A percentile compares a stretch with the other conserved stretches of the same genome.
These are phyloP conservation scores for Alternaria postmessia DNA, from an alignment of 2,329 filamentous ascomycete genomes.

Conservation along the genomic window DNA sequence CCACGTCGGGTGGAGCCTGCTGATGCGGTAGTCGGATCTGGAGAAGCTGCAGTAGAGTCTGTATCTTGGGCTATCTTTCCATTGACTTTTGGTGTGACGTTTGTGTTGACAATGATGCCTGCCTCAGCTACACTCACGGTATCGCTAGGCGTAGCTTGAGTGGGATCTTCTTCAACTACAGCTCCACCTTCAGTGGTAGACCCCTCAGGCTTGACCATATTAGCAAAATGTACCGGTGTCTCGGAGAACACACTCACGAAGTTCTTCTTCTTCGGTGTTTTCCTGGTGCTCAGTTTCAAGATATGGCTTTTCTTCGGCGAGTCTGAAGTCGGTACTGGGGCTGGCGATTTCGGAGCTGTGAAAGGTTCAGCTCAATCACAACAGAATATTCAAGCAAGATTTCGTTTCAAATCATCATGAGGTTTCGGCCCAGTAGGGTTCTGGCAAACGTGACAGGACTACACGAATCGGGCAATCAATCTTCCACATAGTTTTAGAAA, in stretches of 20 bases:
- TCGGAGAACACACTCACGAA: slow-evolving; percentile 23
- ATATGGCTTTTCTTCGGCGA: slow-evolving; percentile 33
- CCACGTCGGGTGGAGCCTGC: slow-evolving; percentile 38
- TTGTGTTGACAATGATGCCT: slow-evolving; percentile 8
- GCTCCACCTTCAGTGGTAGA: slow-evolving; percentile 12
- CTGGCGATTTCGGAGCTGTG: slow-evolving; percentile 23
- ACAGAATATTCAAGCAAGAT: not conserved
- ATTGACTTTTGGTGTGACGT: slow-evolving; percentile 6
- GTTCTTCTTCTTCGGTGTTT: slow-evolving; percentile 34
- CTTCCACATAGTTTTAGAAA: not conserved
- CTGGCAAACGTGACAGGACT: slow-evolving; percentile 4
- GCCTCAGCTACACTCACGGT: slow-evolving; percentile 4
- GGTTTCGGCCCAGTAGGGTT: slow-evolving; percentile 7
- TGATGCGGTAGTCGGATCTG: slow-evolving; percentile 28
- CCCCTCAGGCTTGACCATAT: slow-evolving; percentile 31
- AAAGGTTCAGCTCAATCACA: slow-evolving; percentile 9
- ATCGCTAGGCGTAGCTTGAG: slow-evolving; percentile 11
- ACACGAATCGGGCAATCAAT: not conserved
- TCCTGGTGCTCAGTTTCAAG: slow-evolving; percentile 31
- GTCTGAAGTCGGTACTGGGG: slow-evolving; percentile 17
- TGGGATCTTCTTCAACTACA: slow-evolving; percentile 18
- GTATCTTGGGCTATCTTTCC: slow-evolving; percentile 6
- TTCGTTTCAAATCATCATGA: not conserved
- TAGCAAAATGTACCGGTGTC: slow-evolving; percentile 10
- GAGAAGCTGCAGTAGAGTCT: slow-evolving; percentile 27